Conservation (phyloP, 1,139 yeast genomes). For the Candida sojae region DNA sequence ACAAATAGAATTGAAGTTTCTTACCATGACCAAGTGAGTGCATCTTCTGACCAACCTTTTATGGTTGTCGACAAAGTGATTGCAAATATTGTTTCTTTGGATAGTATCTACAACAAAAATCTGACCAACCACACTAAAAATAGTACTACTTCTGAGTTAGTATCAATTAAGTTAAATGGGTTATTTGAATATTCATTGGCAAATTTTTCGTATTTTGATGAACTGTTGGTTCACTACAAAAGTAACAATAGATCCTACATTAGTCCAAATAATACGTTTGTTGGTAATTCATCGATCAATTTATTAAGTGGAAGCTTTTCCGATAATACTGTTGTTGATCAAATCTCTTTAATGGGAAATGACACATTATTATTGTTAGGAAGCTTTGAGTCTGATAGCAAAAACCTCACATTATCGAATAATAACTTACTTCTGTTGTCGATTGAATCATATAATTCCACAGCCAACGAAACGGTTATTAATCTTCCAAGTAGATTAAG, state of each 20-base stretch:
- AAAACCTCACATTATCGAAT: slow-evolving; percentile 29
- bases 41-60: slow-evolving; percentile 31
- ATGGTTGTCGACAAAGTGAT: slow-evolving; percentile 76
- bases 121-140: slow-evolving; percentile 30
- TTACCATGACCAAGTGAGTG: slow-evolving; percentile 32
- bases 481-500: slow-evolving; percentile 11
- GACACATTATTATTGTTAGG: slow-evolving; percentile 46
- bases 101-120: slow-evolving; percentile 35
- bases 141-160: slow-evolving; percentile 21
- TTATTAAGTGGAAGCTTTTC: slow-evolving; percentile 54
- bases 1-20: slow-evolving; percentile 54
- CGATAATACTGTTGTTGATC: slow-evolving; percentile 40
- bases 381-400: slow-evolving; percentile 41
- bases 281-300: slow-evolving; percentile 73
- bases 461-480: slow-evolving; percentile 31
- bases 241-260: slow-evolving; percentile 30
- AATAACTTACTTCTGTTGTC: slow-evolving; percentile 29
- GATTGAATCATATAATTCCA: slow-evolving; percentile 31
- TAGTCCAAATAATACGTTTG: slow-evolving; percentile 37
- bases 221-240: slow-evolving; percentile 25
- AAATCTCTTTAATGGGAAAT: slow-evolving; percentile 26
- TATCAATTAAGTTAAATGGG: slow-evolving; percentile 56
- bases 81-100: slow-evolving; percentile 55
- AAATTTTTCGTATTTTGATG: slow-evolving; percentile 59
- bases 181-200: slow-evolving; percentile 77